These are phyloP conservation scores for Bothriochloa decipiens DNA, from an alignment of 176 grass and related monocot species.

Conservation along the genomic window DNA sequence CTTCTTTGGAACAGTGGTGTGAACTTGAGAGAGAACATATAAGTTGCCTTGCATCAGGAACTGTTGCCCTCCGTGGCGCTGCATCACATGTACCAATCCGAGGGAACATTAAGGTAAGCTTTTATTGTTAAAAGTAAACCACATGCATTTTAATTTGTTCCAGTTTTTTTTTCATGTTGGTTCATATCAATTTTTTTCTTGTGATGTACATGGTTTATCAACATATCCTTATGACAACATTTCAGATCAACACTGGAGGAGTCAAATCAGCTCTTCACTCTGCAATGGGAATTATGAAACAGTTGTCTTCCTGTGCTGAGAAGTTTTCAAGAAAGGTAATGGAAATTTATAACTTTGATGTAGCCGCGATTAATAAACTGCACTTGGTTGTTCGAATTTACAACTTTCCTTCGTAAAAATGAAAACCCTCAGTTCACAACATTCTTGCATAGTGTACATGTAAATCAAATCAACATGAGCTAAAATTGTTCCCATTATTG, in stretches of 20 bases:
- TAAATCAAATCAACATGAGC: neutral
- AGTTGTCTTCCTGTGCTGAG: slow-evolving; percentile 37
- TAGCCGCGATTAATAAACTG: neutral
- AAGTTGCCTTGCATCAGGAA: slow-evolving; percentile 49
- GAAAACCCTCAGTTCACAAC: neutral
- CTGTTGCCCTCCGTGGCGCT: slow-evolving; percentile 51
- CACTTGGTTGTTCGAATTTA: neutral
- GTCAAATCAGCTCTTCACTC: slow-evolving; percentile 45
- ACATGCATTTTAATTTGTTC: neutral
- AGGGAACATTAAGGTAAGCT: slow-evolving; percentile 52
- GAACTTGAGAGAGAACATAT: slow-evolving; percentile 47
- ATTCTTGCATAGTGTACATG: neutral
- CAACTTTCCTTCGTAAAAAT: neutral
- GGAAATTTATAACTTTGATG: neutral
- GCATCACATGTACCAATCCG: slow-evolving; percentile 53
- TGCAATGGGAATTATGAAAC: slow-evolving; percentile 49
- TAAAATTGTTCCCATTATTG: neutral
- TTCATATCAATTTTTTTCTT: neutral
- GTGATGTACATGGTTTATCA: neutral
- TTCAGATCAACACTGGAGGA: slow-evolving; percentile 17
- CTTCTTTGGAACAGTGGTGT: slow-evolving; percentile 52
- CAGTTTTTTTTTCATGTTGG: neutral
- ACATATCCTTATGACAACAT: neutral
- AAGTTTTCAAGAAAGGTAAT: slow-evolving; percentile 49
- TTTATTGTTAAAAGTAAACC: neutral